Evolutionary conservation across 2,329 filamentous ascomycete genomes (phyloP).

Genomic region (Exophiala viscosa): DNA sequence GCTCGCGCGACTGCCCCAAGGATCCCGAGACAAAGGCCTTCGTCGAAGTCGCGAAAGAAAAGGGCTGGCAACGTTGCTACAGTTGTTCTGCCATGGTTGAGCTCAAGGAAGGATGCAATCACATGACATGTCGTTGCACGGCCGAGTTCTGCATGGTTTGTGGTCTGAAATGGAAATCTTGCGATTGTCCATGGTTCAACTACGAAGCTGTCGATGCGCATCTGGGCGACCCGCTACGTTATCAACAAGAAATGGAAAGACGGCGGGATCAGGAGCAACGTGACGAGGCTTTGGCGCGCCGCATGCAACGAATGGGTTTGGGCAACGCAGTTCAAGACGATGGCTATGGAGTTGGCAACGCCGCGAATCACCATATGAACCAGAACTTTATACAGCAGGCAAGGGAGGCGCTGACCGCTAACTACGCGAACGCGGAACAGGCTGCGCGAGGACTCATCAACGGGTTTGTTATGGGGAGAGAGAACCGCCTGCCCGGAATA

Average conservation of each 20-base stretch:
- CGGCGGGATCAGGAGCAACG: conserved; percentile 48
- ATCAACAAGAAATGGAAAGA: conserved; percentile 49
- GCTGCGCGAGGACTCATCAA: conserved; percentile 32
- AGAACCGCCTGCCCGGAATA: conserved; percentile 23
- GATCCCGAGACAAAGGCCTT: conserved; percentile 38
- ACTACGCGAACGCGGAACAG: conserved; percentile 32
- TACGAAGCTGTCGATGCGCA: conserved; percentile 54
- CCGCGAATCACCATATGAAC: conserved; percentile 52
- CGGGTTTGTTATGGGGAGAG: conserved; percentile 24
- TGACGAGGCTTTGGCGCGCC: conserved; percentile 51
- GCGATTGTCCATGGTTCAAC: conserved; percentile 78
- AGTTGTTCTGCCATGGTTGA: conserved; percentile 75
- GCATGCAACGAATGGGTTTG: conserved; percentile 47
- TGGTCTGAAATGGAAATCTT: conserved; percentile 75
- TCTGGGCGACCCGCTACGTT: conserved; percentile 38
- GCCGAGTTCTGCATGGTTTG: conserved; percentile 88
- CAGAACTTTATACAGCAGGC: conserved; percentile 52
- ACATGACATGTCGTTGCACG: conserved; percentile 81
- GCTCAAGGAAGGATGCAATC: conserved; percentile 77
- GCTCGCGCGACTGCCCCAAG: conserved; percentile 63
- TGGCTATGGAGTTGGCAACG: conserved; percentile 15
- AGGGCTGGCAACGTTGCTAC: conserved; percentile 76
- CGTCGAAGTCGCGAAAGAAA: conserved; percentile 63
- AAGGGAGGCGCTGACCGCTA: conserved; percentile 33
- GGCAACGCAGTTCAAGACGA: conserved; percentile 19